Base-by-base conservation (phyloP, 192 early-diverging fungal genomes). In the Podila clonocystis region DNA sequence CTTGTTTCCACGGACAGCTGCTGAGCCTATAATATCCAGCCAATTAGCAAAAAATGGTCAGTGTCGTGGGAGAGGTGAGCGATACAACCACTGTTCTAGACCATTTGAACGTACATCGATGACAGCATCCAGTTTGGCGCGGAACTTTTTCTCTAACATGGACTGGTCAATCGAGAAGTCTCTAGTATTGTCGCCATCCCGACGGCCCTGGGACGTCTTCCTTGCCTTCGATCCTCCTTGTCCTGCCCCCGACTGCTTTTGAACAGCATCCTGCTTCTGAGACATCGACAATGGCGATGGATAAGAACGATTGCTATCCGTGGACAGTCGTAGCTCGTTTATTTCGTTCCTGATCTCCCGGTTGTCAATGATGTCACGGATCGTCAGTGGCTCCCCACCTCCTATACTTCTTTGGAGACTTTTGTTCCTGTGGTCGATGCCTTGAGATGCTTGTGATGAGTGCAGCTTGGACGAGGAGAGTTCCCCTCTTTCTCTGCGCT, bases 321-420 rank as follows among this genome's bases (percentile, higher is more conserved):
- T 59, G 29, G 75, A 79, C 31, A 59, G 59, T 11, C 70, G 45
- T 8, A 72, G n/a, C n/a, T 78, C 75, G 7, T 68, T 60, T 7
- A 79, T 67, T 28, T 79, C 58, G 65, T 79, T 66, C 34, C 75
- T 61, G 9, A 79, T 31, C 6, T 79, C 70, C 28, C 67, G 12
- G 33, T 65, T 79, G 60, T 79, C 70, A 13, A 72, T 19, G 22
- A 79, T 71, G 22, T 72, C 70, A 45, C 75, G 50, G 24, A 79
- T 72, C 28, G 75, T 72, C 65, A 79, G 36, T 1, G 34, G 41
- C 20, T 70, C 65, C 0, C 61, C 52, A 8, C 5, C 9, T 19
- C 5, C 17, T 19, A 8, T 65, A 5, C 58, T 41, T n/a, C 36
- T 63, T 7, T 26, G 20, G 52, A 55, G 52, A 9, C 52, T 55